Evolutionary conservation across 2,329 filamentous ascomycete species (phyloP).

Genomic region (Balansia obtecta): DNA sequence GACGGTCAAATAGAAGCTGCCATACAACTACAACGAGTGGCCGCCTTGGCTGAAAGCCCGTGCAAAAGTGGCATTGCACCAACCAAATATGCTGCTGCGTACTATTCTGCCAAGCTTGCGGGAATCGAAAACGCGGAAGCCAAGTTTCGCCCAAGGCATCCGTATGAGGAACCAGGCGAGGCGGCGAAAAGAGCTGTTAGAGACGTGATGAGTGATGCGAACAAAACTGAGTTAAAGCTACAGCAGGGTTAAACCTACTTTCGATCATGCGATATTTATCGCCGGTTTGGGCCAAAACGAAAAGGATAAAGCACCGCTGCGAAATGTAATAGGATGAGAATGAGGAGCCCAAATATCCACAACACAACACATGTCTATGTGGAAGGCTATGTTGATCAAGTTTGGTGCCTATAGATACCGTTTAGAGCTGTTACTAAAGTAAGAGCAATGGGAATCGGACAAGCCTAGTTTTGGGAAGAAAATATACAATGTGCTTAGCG

Average conservation of each 20-base stretch:
- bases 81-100: constrained; percentile 7
- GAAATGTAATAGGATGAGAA: too few species aligned
- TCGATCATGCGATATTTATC: too few species aligned
- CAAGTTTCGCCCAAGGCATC: constrained; percentile 8
- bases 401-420: too few species aligned
- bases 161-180: constrained; percentile 7
- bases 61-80: constrained; percentile 9
- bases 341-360: too few species aligned
- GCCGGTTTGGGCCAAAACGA: too few species aligned
- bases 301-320: too few species aligned
- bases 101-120: constrained; percentile 6
- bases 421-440: too few species aligned
- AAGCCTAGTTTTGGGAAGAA: too few species aligned
- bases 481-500: too few species aligned
- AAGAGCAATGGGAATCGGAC: too few species aligned
- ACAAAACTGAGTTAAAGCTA: constrained; percentile 2
- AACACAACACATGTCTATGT: too few species aligned
- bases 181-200: constrained; percentile 1
- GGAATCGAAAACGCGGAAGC: constrained; percentile 7
- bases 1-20: constrained; percentile 2
- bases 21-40: constrained; percentile 5
- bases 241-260: neutral
- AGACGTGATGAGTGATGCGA: constrained; percentile 4
- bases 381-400: too few species aligned
- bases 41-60: constrained; percentile 9